Evolutionary conservation across 1,139 yeast species (phyloP).

Genomic region (Magnusiomyces tetraspermus): DNA sequence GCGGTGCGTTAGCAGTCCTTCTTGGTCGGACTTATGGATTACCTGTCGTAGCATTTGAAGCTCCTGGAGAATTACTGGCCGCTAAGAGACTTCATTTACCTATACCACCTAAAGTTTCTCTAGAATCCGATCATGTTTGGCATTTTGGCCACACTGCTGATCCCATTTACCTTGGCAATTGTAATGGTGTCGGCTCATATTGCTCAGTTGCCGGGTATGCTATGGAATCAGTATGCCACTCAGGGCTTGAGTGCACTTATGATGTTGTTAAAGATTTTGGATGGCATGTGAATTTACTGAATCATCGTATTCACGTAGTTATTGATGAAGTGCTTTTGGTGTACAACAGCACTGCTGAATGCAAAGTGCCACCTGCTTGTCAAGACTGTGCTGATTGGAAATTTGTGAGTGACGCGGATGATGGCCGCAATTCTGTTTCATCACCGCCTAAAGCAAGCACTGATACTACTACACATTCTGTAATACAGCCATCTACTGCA

Average conservation of each 20-base stretch:
- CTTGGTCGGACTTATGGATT: slow-evolving; percentile 83
- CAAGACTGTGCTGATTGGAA: slow-evolving; percentile 91
- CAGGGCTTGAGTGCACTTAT: slow-evolving; percentile 80
- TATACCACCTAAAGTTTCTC: slow-evolving; percentile 82
- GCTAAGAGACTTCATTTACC: slow-evolving; percentile 81
- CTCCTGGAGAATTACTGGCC: slow-evolving; percentile 89
- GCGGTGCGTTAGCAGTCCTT: slow-evolving; percentile 77
- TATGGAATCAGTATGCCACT: slow-evolving; percentile 92
- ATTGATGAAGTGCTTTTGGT: slow-evolving; percentile 67
- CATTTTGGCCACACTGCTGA: slow-evolving; percentile 96
- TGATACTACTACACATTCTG: neutral
- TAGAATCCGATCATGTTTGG: slow-evolving; percentile 75
- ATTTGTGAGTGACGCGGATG: slow-evolving; percentile 42
- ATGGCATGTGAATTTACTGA: slow-evolving; percentile 80
- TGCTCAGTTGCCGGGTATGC: slow-evolving; percentile 95
- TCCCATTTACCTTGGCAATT: slow-evolving; percentile 93
- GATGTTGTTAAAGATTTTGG: slow-evolving; percentile 86
- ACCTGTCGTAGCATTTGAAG: slow-evolving; percentile 84
- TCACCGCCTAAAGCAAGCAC: neutral
- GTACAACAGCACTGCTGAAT: slow-evolving; percentile 70
- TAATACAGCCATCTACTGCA: neutral
- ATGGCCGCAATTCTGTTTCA: slow-evolving; percentile 10
- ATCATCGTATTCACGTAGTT: slow-evolving; percentile 86
- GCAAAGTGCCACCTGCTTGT: slow-evolving; percentile 63
- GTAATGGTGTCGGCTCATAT: slow-evolving; percentile 86